Percentiles rank a stretch among this genome's conserved stretches.
Conservation (phyloP, 1,284 basidiomycete species). For the Rhizoctonia solani region DNA sequence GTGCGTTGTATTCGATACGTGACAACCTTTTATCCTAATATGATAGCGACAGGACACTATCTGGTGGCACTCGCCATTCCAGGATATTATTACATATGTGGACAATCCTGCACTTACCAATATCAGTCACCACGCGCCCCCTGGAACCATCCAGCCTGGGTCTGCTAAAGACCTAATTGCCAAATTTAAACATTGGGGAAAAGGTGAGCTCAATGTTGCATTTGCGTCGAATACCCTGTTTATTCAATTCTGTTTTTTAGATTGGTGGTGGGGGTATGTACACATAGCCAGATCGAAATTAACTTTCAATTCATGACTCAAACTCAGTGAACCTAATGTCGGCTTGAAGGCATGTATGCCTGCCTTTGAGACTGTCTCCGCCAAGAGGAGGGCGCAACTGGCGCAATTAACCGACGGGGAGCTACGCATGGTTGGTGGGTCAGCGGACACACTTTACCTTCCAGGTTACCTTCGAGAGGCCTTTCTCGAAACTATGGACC, state of each 20-base stretch:
- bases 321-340: slow-evolving; percentile 45
- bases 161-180: slow-evolving; percentile 29
- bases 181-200: slow-evolving; percentile 28
- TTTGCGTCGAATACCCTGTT: no score
- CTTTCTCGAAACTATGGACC: slow-evolving; percentile 51
- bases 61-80: slow-evolving; percentile 51
- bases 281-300: no score
- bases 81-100: slow-evolving; percentile 27
- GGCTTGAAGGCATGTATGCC: slow-evolving; percentile 52
- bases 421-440: slow-evolving; percentile 53
- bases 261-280: slow-evolving; percentile 38
- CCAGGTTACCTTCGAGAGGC: slow-evolving; percentile 49
- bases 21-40: neutral
- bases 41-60: slow-evolving; percentile 42
- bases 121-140: slow-evolving; percentile 33
- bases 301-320: neutral
- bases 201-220: neutral
- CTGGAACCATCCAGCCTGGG: slow-evolving; percentile 32
- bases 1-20: neutral
- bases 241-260: neutral
- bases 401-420: slow-evolving; percentile 46
- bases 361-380: slow-evolving; percentile 49
- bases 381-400: slow-evolving; percentile 48
- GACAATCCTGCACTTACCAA: slow-evolving; percentile 33
- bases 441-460: slow-evolving; percentile 56